Percentiles rank a stretch among this genome's conserved stretches.
These are phyloP conservation scores for Colletotrichum incanum DNA, from an alignment of 2,329 filamentous ascomycete genomes.

Conservation along the genomic window DNA sequence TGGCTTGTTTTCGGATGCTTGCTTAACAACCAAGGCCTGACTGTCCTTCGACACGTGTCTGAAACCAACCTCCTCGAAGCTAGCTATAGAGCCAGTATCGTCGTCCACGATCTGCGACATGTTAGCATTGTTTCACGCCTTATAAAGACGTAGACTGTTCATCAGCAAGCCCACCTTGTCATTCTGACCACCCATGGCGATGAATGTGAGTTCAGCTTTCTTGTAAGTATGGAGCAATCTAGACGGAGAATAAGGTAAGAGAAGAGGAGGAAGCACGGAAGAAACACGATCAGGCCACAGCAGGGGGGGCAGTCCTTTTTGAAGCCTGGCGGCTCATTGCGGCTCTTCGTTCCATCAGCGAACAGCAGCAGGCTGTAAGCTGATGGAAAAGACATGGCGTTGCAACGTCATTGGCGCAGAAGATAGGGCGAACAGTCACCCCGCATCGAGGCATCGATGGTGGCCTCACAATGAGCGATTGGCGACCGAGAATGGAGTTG, in stretches of 20 bases:
- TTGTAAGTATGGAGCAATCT: not conserved
- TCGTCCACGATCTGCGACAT: constrained; percentile 40
- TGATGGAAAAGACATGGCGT: not conserved
- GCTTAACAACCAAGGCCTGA: constrained; percentile 41
- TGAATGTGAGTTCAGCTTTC: not conserved
- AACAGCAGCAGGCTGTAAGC: constrained; percentile 9
- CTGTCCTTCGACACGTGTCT: constrained; percentile 7
- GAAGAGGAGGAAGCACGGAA: not conserved
- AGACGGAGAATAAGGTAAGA: not conserved
- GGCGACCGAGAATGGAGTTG: constrained; percentile 4
- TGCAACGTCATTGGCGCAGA: constrained; percentile 15
- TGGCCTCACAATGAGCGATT: constrained; percentile 20
- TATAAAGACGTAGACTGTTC: too few species aligned
- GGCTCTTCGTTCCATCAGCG: constrained; percentile 10
- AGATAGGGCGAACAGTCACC: constrained; percentile 16
- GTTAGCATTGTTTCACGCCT: not conserved
- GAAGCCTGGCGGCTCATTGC: constrained; percentile 2
- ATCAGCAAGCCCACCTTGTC: constrained; percentile 28
- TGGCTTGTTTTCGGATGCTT: constrained; percentile 46
- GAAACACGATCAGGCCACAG: not conserved
- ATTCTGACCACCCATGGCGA: constrained; percentile 25
- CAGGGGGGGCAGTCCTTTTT: not conserved
- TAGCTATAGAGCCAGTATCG: constrained; percentile 50
- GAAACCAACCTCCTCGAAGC: constrained; percentile 53
- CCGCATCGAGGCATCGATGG: constrained; percentile 8